Evolutionary conservation across 2,329 filamentous ascomycete genomes (phyloP), one percentile per base, ranked within the genome.

Genomic region (Colletotrichum destructivum): DNA sequence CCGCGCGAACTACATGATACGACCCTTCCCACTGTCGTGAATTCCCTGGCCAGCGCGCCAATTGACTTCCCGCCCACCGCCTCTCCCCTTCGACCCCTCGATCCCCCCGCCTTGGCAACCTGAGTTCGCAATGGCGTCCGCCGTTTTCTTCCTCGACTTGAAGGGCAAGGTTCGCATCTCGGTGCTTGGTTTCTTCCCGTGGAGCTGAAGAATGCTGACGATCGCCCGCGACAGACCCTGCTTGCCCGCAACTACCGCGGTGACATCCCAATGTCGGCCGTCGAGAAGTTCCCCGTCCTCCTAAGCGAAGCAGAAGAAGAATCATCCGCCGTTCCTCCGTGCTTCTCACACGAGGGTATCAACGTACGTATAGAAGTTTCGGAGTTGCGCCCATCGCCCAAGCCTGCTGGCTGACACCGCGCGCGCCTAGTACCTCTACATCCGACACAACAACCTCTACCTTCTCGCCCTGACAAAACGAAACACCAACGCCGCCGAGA

Each of bases 281-380:
- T 99, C 79, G 96, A 99, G 85, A 97, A 97, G 83, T 99, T 99
- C 82, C 96, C 96, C 54, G 87, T 98, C 77, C 92, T 99, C 71
- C 91, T 99, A 66, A 97, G 94, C 84, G 96, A 99, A 86, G 96
- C 96, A 78, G 96, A 99, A 91, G 96, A 99, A 90, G 96, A 99
- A 84, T 98, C 94, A 77, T 98, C 96, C 57, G 95, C 95, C 74
- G 96, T 98, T 3, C 95, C 96, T 66, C 96, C 96, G 75, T 99
- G 96, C 85, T 98, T 99, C 88, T 98, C 95, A 52, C 93, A 97
- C 82, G 96, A 99, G 85, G 96, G 96, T 82, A 98, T 99, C 87
- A 99, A 99, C 84, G 94, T 96, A 86, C 75, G 92, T 88, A 73
- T 47, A 18, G 21, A 12, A 9, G 3, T 18, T 9, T 0, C 65